Evolutionary conservation across 2,329 filamentous ascomycete genomes (phyloP), one percentile per base, ranked within the genome.

Genomic region (Geosmithia morbida): DNA sequence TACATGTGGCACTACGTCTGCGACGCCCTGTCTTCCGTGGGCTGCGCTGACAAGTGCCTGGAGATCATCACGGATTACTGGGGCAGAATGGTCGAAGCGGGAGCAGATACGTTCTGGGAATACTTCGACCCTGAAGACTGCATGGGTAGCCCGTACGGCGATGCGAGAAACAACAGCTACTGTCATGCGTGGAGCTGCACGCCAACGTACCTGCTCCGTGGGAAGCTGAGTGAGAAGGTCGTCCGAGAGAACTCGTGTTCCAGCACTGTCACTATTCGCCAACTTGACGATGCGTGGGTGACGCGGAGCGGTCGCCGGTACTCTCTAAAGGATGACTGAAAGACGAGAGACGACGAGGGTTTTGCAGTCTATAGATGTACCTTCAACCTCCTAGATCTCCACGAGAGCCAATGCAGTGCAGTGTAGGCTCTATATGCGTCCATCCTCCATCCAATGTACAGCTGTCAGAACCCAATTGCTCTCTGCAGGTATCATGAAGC

Each of bases 151-250:
- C 60, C 60, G 2, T 62, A 61, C 46, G 57, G 55, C 2, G 59
- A 61, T 50, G 55, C 51, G 14, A 51, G 57, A 17, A 61, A 60
- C 49, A 62, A 61, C 43, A 59, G 56, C 37, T 62, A 59, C 50
- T 62, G 59, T 20, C 59, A 61, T 54, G 59, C 59, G 1, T 61
- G 59, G 60, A 58, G 56, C 48, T 61, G 59, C 46, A 60, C 58
- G 14, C 57, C 58, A 1, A 56, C 56, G 16, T 59, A 59, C 48
- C 43, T 60, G 39, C 50, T 61, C 3, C 52, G 58, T 43, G 47
- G 30, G 14, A 52, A 50, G 41, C 29, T 54, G 11, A 22, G 43
- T 19, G 19, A 41, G 22, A 37, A 37, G 33, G 33, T 13, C 13
- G 11, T 37, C 33, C 33, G 13, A 3, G 6, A 13, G 10, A 11